Percentiles rank a stretch among this genome's conserved stretches.
These are phyloP conservation scores for Trichosporon sp. DNA, from an alignment of 1,284 basidiomycete genomes.

Conservation along the genomic window DNA sequence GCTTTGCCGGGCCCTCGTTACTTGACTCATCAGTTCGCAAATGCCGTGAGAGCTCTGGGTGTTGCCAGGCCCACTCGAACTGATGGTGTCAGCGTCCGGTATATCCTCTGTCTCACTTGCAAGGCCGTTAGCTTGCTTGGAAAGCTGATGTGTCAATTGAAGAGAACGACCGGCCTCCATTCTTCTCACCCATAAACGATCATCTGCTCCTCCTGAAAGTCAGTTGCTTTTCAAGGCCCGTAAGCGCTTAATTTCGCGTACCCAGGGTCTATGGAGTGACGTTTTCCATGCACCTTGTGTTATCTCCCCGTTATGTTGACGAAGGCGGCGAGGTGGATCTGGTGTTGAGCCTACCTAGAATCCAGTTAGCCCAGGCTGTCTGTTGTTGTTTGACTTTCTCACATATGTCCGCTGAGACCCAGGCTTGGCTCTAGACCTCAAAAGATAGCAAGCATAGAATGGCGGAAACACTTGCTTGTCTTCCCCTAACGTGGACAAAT, in stretches of 20 bases:
- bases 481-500: slow-evolving; percentile 47
- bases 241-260: slow-evolving; percentile 28
- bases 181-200: slow-evolving; percentile 60
- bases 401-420: slow-evolving; percentile 57
- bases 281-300: slow-evolving; percentile 72
- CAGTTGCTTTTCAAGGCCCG: not conserved
- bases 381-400: not conserved
- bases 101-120: slow-evolving; percentile 28
- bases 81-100: slow-evolving; percentile 40
- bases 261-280: slow-evolving; percentile 67
- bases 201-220: slow-evolving; percentile 63
- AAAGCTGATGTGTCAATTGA: slow-evolving; percentile 53
- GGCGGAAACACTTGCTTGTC: slow-evolving; percentile 61
- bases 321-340: slow-evolving; percentile 66
- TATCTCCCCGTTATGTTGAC: slow-evolving; percentile 82
- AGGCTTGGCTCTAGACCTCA: slow-evolving; percentile 61
- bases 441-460: slow-evolving; percentile 84
- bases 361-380: not conserved
- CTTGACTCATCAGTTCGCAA: slow-evolving; percentile 25
- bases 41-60: slow-evolving; percentile 54
- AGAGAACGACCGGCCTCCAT: not conserved
- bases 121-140: slow-evolving; percentile 76
- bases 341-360: slow-evolving; percentile 80
- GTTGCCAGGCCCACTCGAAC: slow-evolving; percentile 93
- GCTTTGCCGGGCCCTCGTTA: not conserved